Evolutionary conservation across 23 red algal species (phyloP).

Genomic region (Gracilaria vermiculophylla): DNA sequence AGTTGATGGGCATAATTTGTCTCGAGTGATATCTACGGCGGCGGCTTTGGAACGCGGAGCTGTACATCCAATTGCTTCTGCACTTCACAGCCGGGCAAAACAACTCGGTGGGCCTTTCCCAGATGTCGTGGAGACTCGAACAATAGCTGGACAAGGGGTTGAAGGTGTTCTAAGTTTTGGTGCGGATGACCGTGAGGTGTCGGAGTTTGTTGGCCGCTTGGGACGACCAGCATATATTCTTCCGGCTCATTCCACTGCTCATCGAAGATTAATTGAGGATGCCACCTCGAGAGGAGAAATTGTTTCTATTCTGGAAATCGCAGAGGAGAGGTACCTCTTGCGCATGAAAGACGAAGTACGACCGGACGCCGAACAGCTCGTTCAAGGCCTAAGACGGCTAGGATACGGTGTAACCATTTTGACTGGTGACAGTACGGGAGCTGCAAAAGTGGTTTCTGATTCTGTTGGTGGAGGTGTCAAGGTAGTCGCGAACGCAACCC

Average conservation of each 20-base stretch:
- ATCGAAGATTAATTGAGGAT: slow-evolving; percentile 24
- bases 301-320: slow-evolving; percentile 34
- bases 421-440: slow-evolving; percentile 71
- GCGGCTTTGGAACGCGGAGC: slow-evolving; percentile 81
- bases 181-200: too few species aligned
- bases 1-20: slow-evolving; percentile 13
- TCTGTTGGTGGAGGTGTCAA: slow-evolving; percentile 40
- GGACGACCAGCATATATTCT: slow-evolving; percentile 45
- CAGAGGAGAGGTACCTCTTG: slow-evolving; percentile 47
- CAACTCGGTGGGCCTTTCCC: slow-evolving; percentile 35
- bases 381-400: slow-evolving; percentile 16
- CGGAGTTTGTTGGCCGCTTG: neutral
- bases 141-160: slow-evolving; percentile 57
- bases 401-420: slow-evolving; percentile 65
- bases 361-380: slow-evolving; percentile 36
- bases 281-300: slow-evolving; percentile 43
- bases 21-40: slow-evolving; percentile 58
- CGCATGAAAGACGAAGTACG: slow-evolving; percentile 70
- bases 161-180: slow-evolving; percentile 45
- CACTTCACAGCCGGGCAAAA: slow-evolving; percentile 53
- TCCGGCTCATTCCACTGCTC: neutral
- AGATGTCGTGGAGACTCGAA: slow-evolving; percentile 7
- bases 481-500: slow-evolving; percentile 63
- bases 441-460: slow-evolving; percentile 48
- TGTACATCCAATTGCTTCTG: slow-evolving; percentile 85